Evolutionary conservation across 495 filamentous ascomycete genomes (phyloP).

Genomic region (Lophium mytilinum): DNA sequence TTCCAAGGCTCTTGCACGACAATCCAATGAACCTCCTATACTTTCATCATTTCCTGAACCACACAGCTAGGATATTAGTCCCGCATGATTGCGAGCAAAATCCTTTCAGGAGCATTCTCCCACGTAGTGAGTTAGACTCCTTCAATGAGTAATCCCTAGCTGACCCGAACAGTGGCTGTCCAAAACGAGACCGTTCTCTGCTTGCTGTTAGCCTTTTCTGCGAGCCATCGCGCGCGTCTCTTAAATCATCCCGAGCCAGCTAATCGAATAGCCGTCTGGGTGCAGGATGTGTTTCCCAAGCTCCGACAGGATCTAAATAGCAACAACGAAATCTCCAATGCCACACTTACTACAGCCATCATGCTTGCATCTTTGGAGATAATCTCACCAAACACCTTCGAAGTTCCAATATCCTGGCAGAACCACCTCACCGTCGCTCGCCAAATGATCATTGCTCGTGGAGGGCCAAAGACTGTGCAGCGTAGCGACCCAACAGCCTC

Average conservation of each 20-base stretch:
- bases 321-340: constrained; percentile 49
- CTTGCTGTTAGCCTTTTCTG: constrained; percentile 72
- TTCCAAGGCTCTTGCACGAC: constrained; percentile 47
- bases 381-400: constrained; percentile 73
- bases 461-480: constrained; percentile 49
- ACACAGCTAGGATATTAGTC: constrained; percentile 66
- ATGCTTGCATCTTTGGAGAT: constrained; percentile 84
- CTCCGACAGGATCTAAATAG: constrained; percentile 53
- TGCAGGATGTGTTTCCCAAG: constrained; percentile 68
- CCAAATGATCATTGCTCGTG: constrained; percentile 63
- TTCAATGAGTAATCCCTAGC: background rate
- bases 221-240: constrained; percentile 71
- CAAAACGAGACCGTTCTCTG: constrained; percentile 61
- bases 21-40: constrained; percentile 75
- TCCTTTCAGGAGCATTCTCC: constrained; percentile 63
- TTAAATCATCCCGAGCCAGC: constrained; percentile 66
- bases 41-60: constrained; percentile 72
- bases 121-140: constrained; percentile 47
- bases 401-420: constrained; percentile 66
- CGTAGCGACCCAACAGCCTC: constrained; percentile 59
- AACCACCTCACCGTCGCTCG: constrained; percentile 69
- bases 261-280: constrained; percentile 69
- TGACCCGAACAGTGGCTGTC: constrained; percentile 51
- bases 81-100: constrained; percentile 70
- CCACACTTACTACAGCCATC: constrained; percentile 74